Conservation (phyloP, 257 asterid species). For the Nicotiana paniculata region DNA sequence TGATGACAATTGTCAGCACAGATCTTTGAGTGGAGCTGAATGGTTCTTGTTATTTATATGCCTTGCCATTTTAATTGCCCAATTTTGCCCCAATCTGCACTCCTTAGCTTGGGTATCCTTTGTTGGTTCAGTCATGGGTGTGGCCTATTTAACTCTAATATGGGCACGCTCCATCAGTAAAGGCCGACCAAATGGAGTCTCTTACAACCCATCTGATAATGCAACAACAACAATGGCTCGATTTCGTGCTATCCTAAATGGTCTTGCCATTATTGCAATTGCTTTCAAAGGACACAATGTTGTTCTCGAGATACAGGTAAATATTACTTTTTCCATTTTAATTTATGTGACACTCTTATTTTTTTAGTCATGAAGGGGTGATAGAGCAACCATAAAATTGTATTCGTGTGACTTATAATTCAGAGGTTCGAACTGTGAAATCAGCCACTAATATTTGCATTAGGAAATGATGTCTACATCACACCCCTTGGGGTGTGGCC, state of each 20-base stretch:
- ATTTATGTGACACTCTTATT: no score
- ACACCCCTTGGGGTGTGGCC: no score
- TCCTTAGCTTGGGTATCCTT: constrained; percentile 37
- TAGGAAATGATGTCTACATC: no score
- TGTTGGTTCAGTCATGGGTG: constrained; percentile 45
- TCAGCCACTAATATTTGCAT: no score
- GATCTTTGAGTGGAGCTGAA: constrained; percentile 28
- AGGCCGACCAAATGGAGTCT: constrained; percentile 13
- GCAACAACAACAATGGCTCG: background rate
- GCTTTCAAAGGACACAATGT: constrained; percentile 77
- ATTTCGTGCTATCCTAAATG: constrained; percentile 37
- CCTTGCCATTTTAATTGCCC: constrained; percentile 41
- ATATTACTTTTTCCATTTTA: no score
- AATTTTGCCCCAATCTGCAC: constrained; percentile 47
- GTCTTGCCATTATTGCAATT: constrained; percentile 38
- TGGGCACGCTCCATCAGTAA: constrained; percentile 37
- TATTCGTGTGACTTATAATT: no score
- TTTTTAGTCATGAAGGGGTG: no score
- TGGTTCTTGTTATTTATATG: constrained; percentile 55
- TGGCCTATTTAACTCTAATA: constrained; percentile 28
- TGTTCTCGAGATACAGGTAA: constrained; percentile 67
- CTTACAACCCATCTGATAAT: background rate
- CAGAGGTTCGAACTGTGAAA: no score
- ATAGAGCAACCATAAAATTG: no score
- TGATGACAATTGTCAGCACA: constrained; percentile 11